A percentile compares a stretch with the other conserved stretches of the same genome.
These are phyloP conservation scores for Brettanomyces custersianus DNA, from an alignment of 805 yeast genomes.

Conservation along the genomic window DNA sequence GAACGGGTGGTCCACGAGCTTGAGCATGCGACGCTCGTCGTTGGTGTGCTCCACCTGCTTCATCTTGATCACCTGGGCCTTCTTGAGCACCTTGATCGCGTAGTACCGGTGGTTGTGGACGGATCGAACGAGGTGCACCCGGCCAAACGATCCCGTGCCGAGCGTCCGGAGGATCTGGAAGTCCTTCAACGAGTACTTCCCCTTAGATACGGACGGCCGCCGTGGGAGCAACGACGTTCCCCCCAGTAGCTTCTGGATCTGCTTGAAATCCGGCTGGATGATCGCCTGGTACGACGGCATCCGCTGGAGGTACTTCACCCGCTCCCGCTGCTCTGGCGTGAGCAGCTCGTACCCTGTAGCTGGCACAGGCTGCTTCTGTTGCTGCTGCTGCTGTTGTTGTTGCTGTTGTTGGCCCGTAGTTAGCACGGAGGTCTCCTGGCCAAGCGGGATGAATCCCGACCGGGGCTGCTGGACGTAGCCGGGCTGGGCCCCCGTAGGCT, in stretches of 20 bases:
- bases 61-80: constrained; percentile 49
- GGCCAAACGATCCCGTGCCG: constrained; percentile 55
- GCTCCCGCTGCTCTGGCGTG: constrained; percentile 21
- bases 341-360: not conserved
- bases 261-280: constrained; percentile 24
- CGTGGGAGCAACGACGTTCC: constrained; percentile 22
- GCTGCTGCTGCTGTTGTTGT: constrained; percentile 3
- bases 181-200: constrained; percentile 47
- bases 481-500: not conserved
- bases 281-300: constrained; percentile 29
- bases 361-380: constrained; percentile 3
- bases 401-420: too few species aligned
- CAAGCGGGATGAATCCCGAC: too few species aligned
- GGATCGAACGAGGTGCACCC: constrained; percentile 50
- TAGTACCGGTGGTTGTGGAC: constrained; percentile 52
- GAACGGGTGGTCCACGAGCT: constrained; percentile 51
- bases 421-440: too few species aligned
- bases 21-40: constrained; percentile 52
- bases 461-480: not conserved
- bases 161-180: constrained; percentile 48
- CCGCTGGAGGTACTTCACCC: constrained; percentile 21
- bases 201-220: constrained; percentile 38
- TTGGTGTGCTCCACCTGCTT: constrained; percentile 59
- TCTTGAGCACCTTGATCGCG: constrained; percentile 51
- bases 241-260: constrained; percentile 19